Conservation (phyloP, 2,329 filamentous ascomycete species). For the Lasiodiplodia theobromae region DNA sequence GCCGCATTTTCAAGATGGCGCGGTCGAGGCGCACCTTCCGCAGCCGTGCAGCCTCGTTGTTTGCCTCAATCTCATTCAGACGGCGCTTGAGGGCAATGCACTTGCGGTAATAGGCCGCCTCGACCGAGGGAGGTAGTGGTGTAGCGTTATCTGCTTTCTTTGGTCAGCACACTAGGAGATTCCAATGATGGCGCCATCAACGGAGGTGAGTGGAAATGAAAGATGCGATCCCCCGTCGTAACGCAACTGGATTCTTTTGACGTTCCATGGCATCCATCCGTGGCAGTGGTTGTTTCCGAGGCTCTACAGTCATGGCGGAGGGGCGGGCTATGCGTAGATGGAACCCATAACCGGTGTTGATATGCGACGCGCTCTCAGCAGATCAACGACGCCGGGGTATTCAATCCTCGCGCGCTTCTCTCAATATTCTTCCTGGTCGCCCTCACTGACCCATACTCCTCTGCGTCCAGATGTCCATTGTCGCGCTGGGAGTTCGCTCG, state of each 20-base stretch:
- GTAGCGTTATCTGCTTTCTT: constrained; percentile 12
- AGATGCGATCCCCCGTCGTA: not conserved
- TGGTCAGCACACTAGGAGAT: not conserved
- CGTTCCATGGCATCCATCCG: not conserved
- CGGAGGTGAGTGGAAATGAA: not conserved
- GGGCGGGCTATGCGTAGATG: not conserved
- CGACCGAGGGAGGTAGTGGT: constrained; percentile 82
- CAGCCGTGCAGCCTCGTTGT: constrained; percentile 83
- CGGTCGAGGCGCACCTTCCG: constrained; percentile 82
- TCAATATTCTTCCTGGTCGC: not conserved
- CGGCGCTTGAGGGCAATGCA: constrained; percentile 93
- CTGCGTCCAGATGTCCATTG: not conserved
- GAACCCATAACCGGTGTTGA: not conserved
- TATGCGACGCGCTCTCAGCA: not conserved
- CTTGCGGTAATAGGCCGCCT: constrained; percentile 95
- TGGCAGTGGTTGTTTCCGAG: not conserved
- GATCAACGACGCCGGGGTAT: not conserved
- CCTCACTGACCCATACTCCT: not conserved
- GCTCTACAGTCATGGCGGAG: not conserved
- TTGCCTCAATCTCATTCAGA: constrained; percentile 88
- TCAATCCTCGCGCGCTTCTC: not conserved
- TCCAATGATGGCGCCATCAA: not conserved
- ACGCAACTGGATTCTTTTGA: not conserved
- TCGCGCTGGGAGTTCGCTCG: not conserved
- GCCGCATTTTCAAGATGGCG: constrained; percentile 87